These are phyloP conservation scores for Klebsormidium nitens DNA, from an alignment of 139 green algal species.

Conservation along the genomic window DNA sequence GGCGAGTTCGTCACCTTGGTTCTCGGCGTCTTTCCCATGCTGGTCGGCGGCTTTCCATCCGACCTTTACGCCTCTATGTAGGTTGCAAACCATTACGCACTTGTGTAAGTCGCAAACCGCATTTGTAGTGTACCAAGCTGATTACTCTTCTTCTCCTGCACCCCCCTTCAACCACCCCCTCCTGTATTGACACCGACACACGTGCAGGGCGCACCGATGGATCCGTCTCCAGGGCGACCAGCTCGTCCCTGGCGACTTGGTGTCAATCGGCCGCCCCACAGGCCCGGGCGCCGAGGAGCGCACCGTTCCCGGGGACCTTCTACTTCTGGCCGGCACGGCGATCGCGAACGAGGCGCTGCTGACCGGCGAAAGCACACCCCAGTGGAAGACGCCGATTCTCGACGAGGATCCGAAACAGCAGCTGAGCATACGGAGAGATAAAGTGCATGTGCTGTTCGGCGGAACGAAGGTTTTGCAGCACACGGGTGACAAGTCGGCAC, in stretches of 20 bases:
- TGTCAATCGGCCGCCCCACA: conserved; percentile 74
- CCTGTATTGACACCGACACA: no score
- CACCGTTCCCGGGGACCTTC: conserved; percentile 74
- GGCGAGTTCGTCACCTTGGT: no score
- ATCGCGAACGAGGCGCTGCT: conserved; percentile 96
- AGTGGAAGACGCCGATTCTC: conserved; percentile 45
- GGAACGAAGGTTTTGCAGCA: conserved; percentile 82
- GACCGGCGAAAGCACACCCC: conserved; percentile 65
- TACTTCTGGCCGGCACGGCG: conserved; percentile 83
- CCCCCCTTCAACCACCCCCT: no score
- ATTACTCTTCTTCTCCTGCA: no score
- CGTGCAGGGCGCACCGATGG: no score
- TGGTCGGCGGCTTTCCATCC: no score
- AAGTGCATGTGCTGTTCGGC: conserved; percentile 83
- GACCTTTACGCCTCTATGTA: no score
- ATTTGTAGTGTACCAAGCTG: no score
- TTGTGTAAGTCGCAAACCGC: no score
- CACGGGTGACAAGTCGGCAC: conserved; percentile 44
- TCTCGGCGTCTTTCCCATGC: no score
- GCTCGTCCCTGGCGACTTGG: conserved; percentile 88
- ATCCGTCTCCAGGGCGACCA: conserved; percentile 63
- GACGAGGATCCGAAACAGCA: conserved; percentile 28
- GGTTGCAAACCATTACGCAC: no score
- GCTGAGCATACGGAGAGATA: conserved; percentile 71
- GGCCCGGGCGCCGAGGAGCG: conserved; percentile 25